Conservation (phyloP, 1,284 basidiomycete species). For the Caloboletus inedulis region DNA sequence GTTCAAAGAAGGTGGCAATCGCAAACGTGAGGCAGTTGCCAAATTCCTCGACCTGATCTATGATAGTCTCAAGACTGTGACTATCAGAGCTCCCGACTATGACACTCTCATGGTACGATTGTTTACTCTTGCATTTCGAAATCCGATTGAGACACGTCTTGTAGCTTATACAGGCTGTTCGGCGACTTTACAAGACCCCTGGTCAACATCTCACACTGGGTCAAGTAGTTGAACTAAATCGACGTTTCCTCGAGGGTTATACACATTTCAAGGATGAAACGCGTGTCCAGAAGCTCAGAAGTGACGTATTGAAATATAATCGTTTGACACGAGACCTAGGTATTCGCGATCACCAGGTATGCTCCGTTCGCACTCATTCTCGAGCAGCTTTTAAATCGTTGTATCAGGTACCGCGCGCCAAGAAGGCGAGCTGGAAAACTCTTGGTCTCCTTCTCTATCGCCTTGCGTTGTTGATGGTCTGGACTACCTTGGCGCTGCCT, state of each 20-base stretch:
- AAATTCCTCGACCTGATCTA: constrained; percentile 92
- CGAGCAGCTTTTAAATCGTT: background rate
- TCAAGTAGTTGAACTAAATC: constrained; percentile 96
- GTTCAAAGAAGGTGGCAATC: constrained; percentile 87
- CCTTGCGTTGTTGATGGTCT: constrained; percentile 74
- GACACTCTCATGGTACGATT: constrained; percentile 89
- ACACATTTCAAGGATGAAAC: constrained; percentile 93
- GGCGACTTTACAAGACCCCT: constrained; percentile 92
- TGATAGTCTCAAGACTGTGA: constrained; percentile 96
- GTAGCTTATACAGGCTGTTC: constrained; percentile 92
- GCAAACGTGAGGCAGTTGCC: constrained; percentile 89
- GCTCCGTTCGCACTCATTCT: background rate
- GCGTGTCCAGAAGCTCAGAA: constrained; percentile 77
- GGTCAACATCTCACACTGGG: constrained; percentile 93
- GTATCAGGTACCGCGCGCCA: constrained; percentile 71
- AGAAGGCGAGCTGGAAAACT: constrained; percentile 86
- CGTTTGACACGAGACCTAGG: constrained; percentile 88
- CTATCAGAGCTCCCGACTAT: constrained; percentile 93
- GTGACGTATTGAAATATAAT: constrained; percentile 92
- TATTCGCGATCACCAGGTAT: constrained; percentile 95
- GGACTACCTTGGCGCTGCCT: constrained; percentile 88
- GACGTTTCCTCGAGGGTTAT: constrained; percentile 93
- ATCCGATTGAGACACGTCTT: constrained; percentile 1
- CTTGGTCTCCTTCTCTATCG: constrained; percentile 86
- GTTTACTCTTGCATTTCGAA: background rate